Evolutionary conservation across 2,329 filamentous ascomycete genomes (phyloP).

Genomic region (Zalaria obscura): DNA sequence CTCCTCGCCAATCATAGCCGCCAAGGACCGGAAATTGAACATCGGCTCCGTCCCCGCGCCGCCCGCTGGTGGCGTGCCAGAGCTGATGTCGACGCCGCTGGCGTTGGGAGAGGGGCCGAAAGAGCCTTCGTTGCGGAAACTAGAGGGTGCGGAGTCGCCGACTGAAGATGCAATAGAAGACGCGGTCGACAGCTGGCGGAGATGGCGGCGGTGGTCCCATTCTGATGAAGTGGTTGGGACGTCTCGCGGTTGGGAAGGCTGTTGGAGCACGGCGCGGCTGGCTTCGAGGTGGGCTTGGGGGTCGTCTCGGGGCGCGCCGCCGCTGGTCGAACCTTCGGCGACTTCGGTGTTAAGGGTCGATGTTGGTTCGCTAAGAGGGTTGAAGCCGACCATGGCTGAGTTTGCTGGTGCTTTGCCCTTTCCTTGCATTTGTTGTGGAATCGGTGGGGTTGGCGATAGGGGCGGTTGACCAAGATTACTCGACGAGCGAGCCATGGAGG

Average conservation of each 20-base stretch:
- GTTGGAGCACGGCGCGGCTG: constrained; percentile 27
- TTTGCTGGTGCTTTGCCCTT: constrained; percentile 35
- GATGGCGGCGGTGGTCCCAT: constrained; percentile 18
- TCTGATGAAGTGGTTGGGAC: constrained; percentile 9
- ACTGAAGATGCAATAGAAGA: constrained; percentile 72
- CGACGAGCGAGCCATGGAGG: constrained; percentile 18
- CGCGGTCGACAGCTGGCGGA: constrained; percentile 69
- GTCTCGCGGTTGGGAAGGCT: constrained; percentile 11
- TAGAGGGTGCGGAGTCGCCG: constrained; percentile 46
- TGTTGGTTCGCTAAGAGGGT: constrained; percentile 26
- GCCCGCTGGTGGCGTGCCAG: constrained; percentile 32
- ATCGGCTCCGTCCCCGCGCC: constrained; percentile 54
- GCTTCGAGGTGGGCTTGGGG: constrained; percentile 32
- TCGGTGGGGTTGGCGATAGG: constrained; percentile 13
- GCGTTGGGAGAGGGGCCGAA: constrained; percentile 31
- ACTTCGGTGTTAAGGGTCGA: constrained; percentile 24
- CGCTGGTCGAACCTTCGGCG: constrained; percentile 9
- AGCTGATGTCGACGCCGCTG: constrained; percentile 22
- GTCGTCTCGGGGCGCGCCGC: constrained; percentile 19
- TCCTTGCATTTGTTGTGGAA: constrained; percentile 16
- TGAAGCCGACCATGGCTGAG: constrained; percentile 24
- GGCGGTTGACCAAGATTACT: constrained; percentile 38
- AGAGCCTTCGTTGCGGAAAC: constrained; percentile 14
- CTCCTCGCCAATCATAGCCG: constrained; percentile 64
- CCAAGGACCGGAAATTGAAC: constrained; percentile 83